phyloP scores from a whole-genome alignment of 805 yeast genomes.

The Wickerhamomyces tratensis region DNA sequence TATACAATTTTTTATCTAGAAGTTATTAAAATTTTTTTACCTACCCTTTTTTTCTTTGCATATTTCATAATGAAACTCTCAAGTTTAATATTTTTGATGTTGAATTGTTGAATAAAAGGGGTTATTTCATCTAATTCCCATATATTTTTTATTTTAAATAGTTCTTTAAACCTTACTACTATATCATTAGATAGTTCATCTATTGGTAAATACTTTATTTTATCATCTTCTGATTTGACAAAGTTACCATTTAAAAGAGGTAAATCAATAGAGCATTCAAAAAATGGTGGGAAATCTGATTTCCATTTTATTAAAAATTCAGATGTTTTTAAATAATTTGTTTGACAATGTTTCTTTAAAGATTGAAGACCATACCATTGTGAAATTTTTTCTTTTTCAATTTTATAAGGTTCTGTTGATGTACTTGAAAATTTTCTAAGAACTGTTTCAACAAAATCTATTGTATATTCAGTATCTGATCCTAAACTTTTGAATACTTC shows the following conservation, averaged over 20 bases:
- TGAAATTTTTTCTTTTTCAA: slow-evolving; percentile 37
- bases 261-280: slow-evolving; percentile 50
- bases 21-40: slow-evolving; percentile 28
- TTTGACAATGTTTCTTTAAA: slow-evolving; percentile 27
- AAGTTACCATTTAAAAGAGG: slow-evolving; percentile 45
- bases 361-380: slow-evolving; percentile 57
- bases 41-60: slow-evolving; percentile 43
- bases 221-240: slow-evolving; percentile 33
- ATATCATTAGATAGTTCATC: slow-evolving; percentile 38
- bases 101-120: slow-evolving; percentile 56
- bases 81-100: slow-evolving; percentile 39
- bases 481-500: slow-evolving; percentile 21
- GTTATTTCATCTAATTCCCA: slow-evolving; percentile 57
- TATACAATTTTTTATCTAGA: slow-evolving; percentile 8
- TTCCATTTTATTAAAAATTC: slow-evolving; percentile 61
- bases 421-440: slow-evolving; percentile 34
- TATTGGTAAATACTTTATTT: slow-evolving; percentile 44
- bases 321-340: slow-evolving; percentile 23
- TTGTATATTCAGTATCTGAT: slow-evolving; percentile 25
- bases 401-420: slow-evolving; percentile 17
- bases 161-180: slow-evolving; percentile 34
- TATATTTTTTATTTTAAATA: slow-evolving; percentile 42
- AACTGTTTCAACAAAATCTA: slow-evolving; percentile 38
- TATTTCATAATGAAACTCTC: slow-evolving; percentile 55
- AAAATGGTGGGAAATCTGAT: slow-evolving; percentile 50